These are phyloP conservation scores for Nigrospora osmanthi DNA, from an alignment of 2,329 filamentous ascomycete species.

Conservation along the genomic window DNA sequence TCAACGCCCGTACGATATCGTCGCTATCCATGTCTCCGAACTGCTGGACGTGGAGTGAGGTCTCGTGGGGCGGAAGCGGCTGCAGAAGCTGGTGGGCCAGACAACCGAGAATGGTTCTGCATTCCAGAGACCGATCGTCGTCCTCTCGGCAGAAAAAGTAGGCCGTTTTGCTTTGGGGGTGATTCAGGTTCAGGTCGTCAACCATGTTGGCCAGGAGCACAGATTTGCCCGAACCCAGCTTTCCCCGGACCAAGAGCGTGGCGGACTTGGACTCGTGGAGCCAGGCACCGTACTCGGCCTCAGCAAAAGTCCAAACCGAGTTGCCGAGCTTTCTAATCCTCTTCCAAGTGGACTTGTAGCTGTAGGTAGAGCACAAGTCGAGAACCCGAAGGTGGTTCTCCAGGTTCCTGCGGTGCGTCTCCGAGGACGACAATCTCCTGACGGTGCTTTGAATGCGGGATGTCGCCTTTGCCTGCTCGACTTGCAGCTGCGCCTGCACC, in stretches of 20 bases:
- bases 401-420: neutral
- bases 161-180: constrained; percentile 7
- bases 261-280: neutral
- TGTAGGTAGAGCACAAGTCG: constrained; percentile 30
- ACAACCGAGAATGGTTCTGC: constrained; percentile 5
- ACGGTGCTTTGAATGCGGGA: constrained; percentile 1
- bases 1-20: neutral
- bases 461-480: constrained; percentile 2
- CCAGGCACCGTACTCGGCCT: constrained; percentile 2
- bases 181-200: constrained; percentile 24
- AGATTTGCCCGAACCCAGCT: constrained; percentile 35
- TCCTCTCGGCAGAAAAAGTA: constrained; percentile 25
- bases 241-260: constrained; percentile 27
- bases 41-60: neutral
- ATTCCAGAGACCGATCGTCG: neutral
- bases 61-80: neutral
- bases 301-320: constrained; percentile 13
- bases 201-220: constrained; percentile 35
- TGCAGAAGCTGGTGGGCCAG: constrained; percentile 6
- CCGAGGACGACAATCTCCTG: neutral
- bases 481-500: constrained; percentile 23
- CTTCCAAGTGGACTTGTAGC: constrained; percentile 32
- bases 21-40: neutral
- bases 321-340: constrained; percentile 30
- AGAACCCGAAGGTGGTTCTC: constrained; percentile 19